Conservation (phyloP, 495 filamentous ascomycete genomes). For the Podospora didyma region DNA sequence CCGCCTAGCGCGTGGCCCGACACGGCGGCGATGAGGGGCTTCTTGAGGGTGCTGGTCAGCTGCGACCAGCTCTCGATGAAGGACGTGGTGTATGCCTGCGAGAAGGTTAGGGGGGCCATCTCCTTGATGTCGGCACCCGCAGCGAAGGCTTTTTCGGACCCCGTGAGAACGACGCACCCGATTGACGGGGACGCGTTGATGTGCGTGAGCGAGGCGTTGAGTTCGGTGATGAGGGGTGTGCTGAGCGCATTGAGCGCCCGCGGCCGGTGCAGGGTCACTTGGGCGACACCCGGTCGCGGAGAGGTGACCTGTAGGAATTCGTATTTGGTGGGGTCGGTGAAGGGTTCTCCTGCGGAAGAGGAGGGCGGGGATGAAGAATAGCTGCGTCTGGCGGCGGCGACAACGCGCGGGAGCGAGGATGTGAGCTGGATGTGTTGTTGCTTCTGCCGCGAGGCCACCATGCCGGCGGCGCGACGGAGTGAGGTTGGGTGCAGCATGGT, state of each 20-base stretch:
- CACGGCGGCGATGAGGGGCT: slow-evolving; percentile 89
- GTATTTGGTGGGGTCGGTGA: too few relatives aligned
- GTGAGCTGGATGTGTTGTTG: too few relatives aligned
- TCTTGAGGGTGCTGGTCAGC: slow-evolving; percentile 75
- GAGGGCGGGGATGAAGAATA: too few relatives aligned
- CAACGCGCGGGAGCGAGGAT: too few relatives aligned
- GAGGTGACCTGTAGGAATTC: too few relatives aligned
- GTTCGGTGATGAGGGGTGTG: slow-evolving; percentile 80
- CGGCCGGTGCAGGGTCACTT: slow-evolving; percentile 93
- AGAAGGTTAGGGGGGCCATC: slow-evolving; percentile 88
- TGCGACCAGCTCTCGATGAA: slow-evolving; percentile 94
- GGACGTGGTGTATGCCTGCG: slow-evolving; percentile 73
- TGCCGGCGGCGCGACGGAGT: too few relatives aligned
- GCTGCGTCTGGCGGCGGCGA: too few relatives aligned
- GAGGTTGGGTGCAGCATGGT: too few relatives aligned
- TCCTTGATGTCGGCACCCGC: slow-evolving; percentile 99
- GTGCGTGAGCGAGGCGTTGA: slow-evolving; percentile 74
- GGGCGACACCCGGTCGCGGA: too few relatives aligned
- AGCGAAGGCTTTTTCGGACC: slow-evolving; percentile 83
- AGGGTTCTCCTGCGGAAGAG: too few relatives aligned
- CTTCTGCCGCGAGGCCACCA: too few relatives aligned
- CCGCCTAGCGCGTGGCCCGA: slow-evolving; percentile 92
- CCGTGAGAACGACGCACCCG: slow-evolving; percentile 80
- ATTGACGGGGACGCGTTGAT: slow-evolving; percentile 68
- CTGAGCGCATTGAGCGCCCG: slow-evolving; percentile 91